Conservation (phyloP, 2,329 filamentous ascomycete genomes). For the Fusarium sp. region DNA sequence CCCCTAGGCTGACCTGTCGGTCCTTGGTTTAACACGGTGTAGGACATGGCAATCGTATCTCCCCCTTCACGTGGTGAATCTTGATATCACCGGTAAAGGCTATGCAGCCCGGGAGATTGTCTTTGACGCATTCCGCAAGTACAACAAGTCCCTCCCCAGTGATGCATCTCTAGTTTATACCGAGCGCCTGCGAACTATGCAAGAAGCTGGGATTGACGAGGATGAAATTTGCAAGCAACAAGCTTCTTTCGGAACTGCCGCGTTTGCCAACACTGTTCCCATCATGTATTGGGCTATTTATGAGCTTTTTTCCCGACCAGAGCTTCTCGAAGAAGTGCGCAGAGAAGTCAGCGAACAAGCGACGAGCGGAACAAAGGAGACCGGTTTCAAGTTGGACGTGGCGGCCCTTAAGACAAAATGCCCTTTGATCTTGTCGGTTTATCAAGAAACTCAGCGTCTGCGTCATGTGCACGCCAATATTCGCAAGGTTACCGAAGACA, state of each 20-base stretch:
- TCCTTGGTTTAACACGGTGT: not conserved
- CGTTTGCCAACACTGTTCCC: conserved; percentile 35
- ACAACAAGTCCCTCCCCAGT: conserved; percentile 23
- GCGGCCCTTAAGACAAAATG: conserved; percentile 36
- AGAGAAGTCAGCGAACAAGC: conserved; percentile 16
- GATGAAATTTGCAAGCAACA: conserved; percentile 38
- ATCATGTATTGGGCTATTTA: conserved; percentile 38
- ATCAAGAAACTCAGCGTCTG: conserved; percentile 33
- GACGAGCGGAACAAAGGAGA: conserved; percentile 7
- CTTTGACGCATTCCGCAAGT: conserved; percentile 35
- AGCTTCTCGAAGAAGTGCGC: conserved; percentile 30
- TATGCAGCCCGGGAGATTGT: conserved; percentile 39
- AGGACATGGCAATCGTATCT: conserved; percentile 43
- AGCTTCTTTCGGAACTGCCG: conserved; percentile 31
- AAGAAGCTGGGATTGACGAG: conserved; percentile 31
- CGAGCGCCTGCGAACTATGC: conserved; percentile 15
- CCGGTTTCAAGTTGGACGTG: conserved; percentile 26
- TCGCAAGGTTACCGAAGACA: conserved; percentile 53
- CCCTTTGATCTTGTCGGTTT: conserved; percentile 21
- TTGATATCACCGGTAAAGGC: conserved; percentile 33
- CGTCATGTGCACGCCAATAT: conserved; percentile 37
- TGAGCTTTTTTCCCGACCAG: conserved; percentile 33
- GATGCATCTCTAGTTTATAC: conserved; percentile 33
- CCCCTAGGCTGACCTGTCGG: rapidly evolving
- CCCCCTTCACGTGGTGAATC: conserved; percentile 16